Evolutionary conservation across 169 alveolate species (phyloP), one percentile per base, ranked within the genome.

Genomic region (Cryptosporidium bovis): DNA sequence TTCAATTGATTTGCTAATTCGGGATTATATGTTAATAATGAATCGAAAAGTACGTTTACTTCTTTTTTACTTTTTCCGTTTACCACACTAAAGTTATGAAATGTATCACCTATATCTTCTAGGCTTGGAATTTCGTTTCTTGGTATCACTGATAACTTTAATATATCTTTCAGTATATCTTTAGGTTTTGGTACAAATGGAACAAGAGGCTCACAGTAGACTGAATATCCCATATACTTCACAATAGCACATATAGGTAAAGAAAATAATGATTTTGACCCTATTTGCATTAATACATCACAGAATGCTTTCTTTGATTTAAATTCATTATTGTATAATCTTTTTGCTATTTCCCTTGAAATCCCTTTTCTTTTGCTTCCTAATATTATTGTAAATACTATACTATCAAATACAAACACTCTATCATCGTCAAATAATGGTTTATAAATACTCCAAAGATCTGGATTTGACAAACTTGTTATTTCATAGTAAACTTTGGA

Each of bases 341-440:
- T 77, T 60, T 77, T 77, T 24, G 87, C 87, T 3, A 77, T 62
- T 77, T 77, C 87, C 27, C 64, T 77, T n/a, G 87, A 60, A 36
- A 77, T 60, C 16, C 87, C 87, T 40, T 82, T 44, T 20, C n/a
- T 64, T 82, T 33, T 65, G 55, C 92, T 85, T 27, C 93, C 93
- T 33, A 91, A 65, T 20, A 91, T 56, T 1, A 91, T 90, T 1
- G 93, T 91, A 65, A 84, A 91, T 10, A 91, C 93, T 24, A 91
- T 71, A 68, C 93, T 91, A 58, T 91, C 93, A 82, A 91, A 91
- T 40, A 91, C 60, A 58, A 91, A 91, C 16, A 91, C 84, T 53
- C 91, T 69, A 66, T 91, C 93, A 51, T 91, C 93, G 18, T 82
- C 83, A 85, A 91, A 91, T 85, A 89, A 71, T 20, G 93, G 93